phyloP scores from a whole-genome alignment of 306 rosid genomes.

The Carpinus fangiana region DNA sequence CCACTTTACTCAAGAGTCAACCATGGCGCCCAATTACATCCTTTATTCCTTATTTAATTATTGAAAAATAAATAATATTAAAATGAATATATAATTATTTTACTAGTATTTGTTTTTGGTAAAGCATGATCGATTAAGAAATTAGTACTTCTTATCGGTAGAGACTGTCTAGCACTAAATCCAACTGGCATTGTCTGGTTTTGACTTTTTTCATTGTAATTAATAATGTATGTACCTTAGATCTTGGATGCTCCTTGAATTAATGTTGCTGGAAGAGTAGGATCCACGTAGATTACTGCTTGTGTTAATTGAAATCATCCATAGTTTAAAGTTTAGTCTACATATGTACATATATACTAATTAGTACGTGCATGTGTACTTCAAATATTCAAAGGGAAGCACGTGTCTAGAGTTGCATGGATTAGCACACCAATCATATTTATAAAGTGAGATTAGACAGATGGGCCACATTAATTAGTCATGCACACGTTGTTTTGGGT shows the following conservation, averaged over 20 bases:
- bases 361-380: conserved; percentile 45
- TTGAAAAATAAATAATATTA: background rate
- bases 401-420: conserved; percentile 30
- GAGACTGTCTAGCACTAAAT: conserved; percentile 29
- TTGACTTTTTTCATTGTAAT: background rate
- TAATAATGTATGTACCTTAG: too few species aligned
- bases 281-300: too few species aligned
- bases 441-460: background rate
- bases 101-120: background rate
- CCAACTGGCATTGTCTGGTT: conserved; percentile 29
- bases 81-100: background rate
- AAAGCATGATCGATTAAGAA: background rate
- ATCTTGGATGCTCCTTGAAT: too few species aligned
- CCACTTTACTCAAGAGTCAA: background rate
- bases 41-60: background rate
- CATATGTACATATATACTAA: conserved; percentile 1
- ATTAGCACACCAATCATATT: conserved; percentile 1
- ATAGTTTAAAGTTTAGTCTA: conserved; percentile 3
- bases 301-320: background rate
- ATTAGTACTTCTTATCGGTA: background rate
- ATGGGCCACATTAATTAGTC: background rate
- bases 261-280: too few species aligned
- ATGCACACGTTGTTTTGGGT: background rate
- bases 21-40: background rate
- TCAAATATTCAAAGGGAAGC: conserved; percentile 29